Evolutionary conservation across 345 rosid species (phyloP).

Genomic region (Melaleuca quinquenervia): DNA sequence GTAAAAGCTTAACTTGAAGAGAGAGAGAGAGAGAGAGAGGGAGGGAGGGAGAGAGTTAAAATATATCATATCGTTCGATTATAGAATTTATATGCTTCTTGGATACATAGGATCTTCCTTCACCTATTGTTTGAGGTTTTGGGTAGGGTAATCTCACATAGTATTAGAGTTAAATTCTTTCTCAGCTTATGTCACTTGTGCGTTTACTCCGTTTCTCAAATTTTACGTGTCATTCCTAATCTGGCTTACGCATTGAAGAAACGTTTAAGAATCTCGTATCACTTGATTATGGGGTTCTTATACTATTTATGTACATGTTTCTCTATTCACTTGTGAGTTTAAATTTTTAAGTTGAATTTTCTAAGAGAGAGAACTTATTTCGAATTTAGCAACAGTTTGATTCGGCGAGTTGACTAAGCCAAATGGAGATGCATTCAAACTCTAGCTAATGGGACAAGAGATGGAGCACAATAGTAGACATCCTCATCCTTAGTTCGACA

Average conservation of each 20-base stretch:
- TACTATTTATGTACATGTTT: not conserved
- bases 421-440: not conserved
- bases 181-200: not conserved
- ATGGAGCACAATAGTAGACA: not conserved
- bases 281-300: not conserved
- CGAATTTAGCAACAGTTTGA: not conserved
- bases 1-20: not conserved
- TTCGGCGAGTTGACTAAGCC: not conserved
- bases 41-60: too few relatives aligned
- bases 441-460: not conserved
- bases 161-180: not conserved
- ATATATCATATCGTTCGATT: not conserved
- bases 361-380: not conserved
- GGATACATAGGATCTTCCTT: too few relatives aligned
- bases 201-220: not conserved
- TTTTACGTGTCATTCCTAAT: not conserved
- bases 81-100: too few relatives aligned
- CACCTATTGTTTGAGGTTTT: not conserved
- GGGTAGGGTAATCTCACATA: not conserved
- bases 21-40: too few relatives aligned
- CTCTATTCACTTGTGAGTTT: rapidly evolving
- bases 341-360: not conserved
- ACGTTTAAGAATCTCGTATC: not conserved
- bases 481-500: not conserved
- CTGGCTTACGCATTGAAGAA: not conserved